Percentiles rank a stretch among this genome's conserved stretches.
These are phyloP conservation scores for Pestalotiopsis sp. DNA, from an alignment of 2,329 filamentous ascomycete species.

Conservation along the genomic window DNA sequence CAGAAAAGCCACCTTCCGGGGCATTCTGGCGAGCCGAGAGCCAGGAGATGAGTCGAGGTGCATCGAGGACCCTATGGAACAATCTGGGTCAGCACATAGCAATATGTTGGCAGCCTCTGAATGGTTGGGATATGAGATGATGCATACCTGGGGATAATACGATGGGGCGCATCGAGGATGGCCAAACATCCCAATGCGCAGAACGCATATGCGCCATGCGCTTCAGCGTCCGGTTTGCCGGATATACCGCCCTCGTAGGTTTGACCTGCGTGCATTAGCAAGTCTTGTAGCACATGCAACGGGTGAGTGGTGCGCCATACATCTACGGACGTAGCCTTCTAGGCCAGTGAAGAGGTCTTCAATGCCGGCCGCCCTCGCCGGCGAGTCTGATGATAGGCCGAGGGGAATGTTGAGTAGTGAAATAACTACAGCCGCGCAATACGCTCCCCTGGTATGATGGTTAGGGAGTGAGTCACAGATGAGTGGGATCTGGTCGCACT, in stretches of 20 bases:
- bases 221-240: conserved; percentile 82
- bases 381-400: conserved; percentile 73
- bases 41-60: conserved; percentile 81
- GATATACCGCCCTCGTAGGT: conserved; percentile 95
- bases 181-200: conserved; percentile 88
- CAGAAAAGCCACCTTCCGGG: conserved; percentile 90
- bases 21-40: conserved; percentile 86
- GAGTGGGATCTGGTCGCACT: conserved; percentile 26
- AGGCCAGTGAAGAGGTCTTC: conserved; percentile 72
- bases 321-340: conserved; percentile 78
- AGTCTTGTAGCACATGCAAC: background rate
- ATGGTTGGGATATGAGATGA: conserved; percentile 28
- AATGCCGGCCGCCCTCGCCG: conserved; percentile 64
- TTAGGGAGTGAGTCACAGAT: background rate
- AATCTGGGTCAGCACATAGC: conserved; percentile 20
- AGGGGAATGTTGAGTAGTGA: conserved; percentile 83
- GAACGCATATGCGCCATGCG: conserved; percentile 95
- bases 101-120: conserved; percentile 39
- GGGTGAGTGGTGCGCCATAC: conserved; percentile 53
- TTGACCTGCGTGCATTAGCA: conserved; percentile 63
- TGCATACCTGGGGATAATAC: conserved; percentile 71
- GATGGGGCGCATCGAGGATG: conserved; percentile 79
- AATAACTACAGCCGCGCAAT: conserved; percentile 85
- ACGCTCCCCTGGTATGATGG: conserved; percentile 67
- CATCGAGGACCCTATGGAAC: conserved; percentile 68